These are phyloP conservation scores for grape (Vitis vinifera) DNA, from an alignment of 164 flowering plant species.

Conservation along the genomic window ASM3070453v1 NC_081818.1:23193501-23194000, in stretches of 20 bases:
- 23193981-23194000: slow-evolving; percentile 9
- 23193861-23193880: slow-evolving; percentile 53
- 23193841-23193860: slow-evolving; percentile 64
- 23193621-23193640: slow-evolving; percentile 71
- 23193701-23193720: slow-evolving; percentile 22
- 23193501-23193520: slow-evolving; percentile 95
- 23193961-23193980: slow-evolving; percentile 55
- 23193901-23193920: slow-evolving; percentile 89
- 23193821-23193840: slow-evolving; percentile 93
- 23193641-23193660: slow-evolving; percentile 22
- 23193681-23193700: slow-evolving; percentile 50
- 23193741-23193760: slow-evolving; percentile 90
- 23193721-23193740: slow-evolving; percentile 22
- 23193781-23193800: slow-evolving; percentile 87
- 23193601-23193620: slow-evolving; percentile 79
- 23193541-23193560: slow-evolving; percentile 77
- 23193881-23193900: slow-evolving; percentile 43
- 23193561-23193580: slow-evolving; percentile 78
- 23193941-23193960: slow-evolving; percentile 78
- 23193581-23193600: slow-evolving; percentile 88
- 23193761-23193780: slow-evolving; percentile 79
- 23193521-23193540: slow-evolving; percentile 90
- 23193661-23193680: slow-evolving; percentile 22
- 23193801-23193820: slow-evolving; percentile 82
- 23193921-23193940: slow-evolving; percentile 94